Conservation (phyloP, 2,329 filamentous ascomycete species). For the Monascus ruber region DNA sequence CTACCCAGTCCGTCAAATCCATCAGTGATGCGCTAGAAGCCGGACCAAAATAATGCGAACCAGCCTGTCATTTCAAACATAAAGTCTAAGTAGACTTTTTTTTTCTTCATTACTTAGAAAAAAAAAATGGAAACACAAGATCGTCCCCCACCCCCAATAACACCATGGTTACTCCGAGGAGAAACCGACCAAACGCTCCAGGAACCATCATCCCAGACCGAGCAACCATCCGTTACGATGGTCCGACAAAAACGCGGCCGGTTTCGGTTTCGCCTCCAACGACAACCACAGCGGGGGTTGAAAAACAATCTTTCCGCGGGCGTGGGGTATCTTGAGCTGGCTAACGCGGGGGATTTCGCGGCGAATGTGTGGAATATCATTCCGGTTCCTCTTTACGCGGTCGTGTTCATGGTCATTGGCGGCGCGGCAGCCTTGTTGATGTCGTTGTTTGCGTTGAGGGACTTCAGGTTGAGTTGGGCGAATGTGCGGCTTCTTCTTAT, state of each 20-base stretch:
- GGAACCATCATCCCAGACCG: neutral
- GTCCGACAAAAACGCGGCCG: slow-evolving; percentile 1
- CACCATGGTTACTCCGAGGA: neutral
- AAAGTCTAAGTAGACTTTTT: too few relatives aligned
- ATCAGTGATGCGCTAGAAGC: too few relatives aligned
- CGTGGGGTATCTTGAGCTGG: slow-evolving; percentile 43
- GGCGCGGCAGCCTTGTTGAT: slow-evolving; percentile 37
- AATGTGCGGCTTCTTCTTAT: slow-evolving; percentile 37
- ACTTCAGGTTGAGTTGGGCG: slow-evolving; percentile 32
- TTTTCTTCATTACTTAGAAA: too few relatives aligned
- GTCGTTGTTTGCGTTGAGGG: slow-evolving; percentile 36
- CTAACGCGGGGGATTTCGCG: slow-evolving; percentile 46
- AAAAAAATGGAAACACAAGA: neutral
- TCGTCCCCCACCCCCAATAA: too few relatives aligned
- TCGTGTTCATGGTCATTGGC: slow-evolving; percentile 43
- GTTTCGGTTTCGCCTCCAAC: slow-evolving; percentile 7
- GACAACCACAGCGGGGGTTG: slow-evolving; percentile 17
- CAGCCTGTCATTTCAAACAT: too few relatives aligned
- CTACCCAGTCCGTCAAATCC: too few relatives aligned
- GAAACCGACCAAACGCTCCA: neutral
- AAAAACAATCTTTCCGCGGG: slow-evolving; percentile 18
- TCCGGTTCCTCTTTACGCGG: slow-evolving; percentile 39
- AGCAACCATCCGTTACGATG: neutral
- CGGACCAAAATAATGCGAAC: too few relatives aligned
- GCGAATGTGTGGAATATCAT: slow-evolving; percentile 47